Percentiles rank a stretch among this genome's conserved stretches.
These are phyloP conservation scores for Rhodotorula toruloides DNA, from an alignment of 768 basidiomycete species.

Conservation along the genomic window DNA sequence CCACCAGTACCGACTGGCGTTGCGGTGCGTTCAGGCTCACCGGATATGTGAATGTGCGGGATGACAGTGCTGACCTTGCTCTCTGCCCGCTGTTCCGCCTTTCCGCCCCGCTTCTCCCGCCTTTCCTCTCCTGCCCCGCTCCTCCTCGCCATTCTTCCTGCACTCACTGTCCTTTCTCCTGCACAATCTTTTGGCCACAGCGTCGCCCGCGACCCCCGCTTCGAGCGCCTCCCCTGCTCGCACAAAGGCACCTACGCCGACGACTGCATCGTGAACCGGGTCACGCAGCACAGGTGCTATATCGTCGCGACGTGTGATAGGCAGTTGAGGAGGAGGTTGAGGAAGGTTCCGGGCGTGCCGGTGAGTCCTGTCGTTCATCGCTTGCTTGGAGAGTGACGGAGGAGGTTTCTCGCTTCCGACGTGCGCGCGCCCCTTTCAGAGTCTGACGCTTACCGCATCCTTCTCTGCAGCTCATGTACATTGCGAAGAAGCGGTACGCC, in stretches of 20 bases:
- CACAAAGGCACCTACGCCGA: conserved; percentile 98
- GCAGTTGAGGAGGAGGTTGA: conserved; percentile 82
- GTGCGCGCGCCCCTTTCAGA: background rate
- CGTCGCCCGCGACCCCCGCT: conserved; percentile 92
- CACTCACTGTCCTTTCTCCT: background rate
- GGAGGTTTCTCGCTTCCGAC: background rate
- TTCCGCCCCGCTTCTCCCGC: background rate
- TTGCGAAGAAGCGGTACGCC: conserved; percentile 82
- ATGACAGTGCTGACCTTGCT: no score
- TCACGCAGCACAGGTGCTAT: conserved; percentile 90
- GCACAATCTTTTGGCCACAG: conserved; percentile 48
- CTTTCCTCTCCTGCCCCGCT: background rate
- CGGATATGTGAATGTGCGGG: no score
- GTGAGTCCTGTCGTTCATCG: conserved; percentile 4
- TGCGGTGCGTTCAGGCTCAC: conserved; percentile 60
- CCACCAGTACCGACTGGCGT: conserved; percentile 85
- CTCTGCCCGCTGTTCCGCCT: background rate
- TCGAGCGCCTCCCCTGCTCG: conserved; percentile 85
- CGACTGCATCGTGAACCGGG: conserved; percentile 94
- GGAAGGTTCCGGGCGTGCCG: conserved; percentile 57
- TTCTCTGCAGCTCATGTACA: conserved; percentile 81
- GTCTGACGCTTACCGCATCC: background rate
- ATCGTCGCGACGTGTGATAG: conserved; percentile 97
- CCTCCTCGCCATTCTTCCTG: background rate
- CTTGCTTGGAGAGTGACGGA: background rate